These are phyloP conservation scores for Leccinum uliginosum DNA, from an alignment of 768 basidiomycete genomes.

Conservation along the genomic window DNA sequence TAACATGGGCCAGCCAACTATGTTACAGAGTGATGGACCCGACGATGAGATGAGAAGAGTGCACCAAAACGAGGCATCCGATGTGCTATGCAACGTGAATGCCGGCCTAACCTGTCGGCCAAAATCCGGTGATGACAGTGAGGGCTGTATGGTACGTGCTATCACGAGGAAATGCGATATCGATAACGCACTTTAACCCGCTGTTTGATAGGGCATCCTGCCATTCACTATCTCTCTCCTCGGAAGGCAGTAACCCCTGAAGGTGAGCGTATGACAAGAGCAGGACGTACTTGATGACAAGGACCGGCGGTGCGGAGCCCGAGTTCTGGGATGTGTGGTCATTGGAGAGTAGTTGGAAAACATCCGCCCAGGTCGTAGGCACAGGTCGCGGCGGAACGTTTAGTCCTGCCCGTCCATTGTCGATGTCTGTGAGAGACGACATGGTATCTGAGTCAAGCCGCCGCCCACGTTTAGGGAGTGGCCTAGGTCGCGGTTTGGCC, in stretches of 20 bases:
- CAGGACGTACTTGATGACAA: slow-evolving; percentile 36
- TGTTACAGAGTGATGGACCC: background rate
- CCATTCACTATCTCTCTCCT: slow-evolving; percentile 35
- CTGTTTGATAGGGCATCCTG: slow-evolving; percentile 22
- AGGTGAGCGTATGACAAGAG: slow-evolving; percentile 37
- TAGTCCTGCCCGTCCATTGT: slow-evolving; percentile 17
- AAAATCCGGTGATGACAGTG: slow-evolving; percentile 13
- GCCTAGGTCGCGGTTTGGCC: slow-evolving; percentile 29
- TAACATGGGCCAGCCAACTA: background rate
- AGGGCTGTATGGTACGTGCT: slow-evolving; percentile 28
- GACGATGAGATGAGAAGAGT: background rate
- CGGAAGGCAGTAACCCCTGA: slow-evolving; percentile 23
- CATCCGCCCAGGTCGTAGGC: slow-evolving; percentile 23
- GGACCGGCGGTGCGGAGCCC: slow-evolving; percentile 7
- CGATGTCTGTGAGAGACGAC: slow-evolving; percentile 6
- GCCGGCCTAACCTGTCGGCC: slow-evolving; percentile 4
- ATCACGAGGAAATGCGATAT: slow-evolving; percentile 22
- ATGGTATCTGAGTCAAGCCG: slow-evolving; percentile 6
- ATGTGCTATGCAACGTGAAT: background rate
- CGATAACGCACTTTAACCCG: slow-evolving; percentile 23
- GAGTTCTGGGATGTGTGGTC: slow-evolving; percentile 5
- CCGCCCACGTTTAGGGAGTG: slow-evolving; percentile 27
- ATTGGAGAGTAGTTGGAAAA: slow-evolving; percentile 24
- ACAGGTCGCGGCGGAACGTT: slow-evolving; percentile 23
- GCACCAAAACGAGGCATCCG: background rate